These are phyloP conservation scores for Apiospora marii DNA, from an alignment of 2,329 filamentous ascomycete species.

Conservation along the genomic window DNA sequence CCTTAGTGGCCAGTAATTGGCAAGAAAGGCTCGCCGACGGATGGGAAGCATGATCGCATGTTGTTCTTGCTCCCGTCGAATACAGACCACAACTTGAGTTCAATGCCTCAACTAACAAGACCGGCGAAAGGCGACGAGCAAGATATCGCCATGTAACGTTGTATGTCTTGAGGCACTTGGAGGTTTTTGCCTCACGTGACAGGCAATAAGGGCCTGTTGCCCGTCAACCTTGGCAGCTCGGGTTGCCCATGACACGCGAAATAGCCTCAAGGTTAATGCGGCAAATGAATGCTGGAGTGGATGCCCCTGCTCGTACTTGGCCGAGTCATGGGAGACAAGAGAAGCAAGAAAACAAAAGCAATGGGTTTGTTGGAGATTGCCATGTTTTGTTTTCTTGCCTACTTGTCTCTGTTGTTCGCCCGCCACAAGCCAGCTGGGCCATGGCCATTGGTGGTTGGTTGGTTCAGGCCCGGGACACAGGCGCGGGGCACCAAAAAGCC, in stretches of 20 bases:
- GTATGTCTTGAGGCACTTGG: slow-evolving; percentile 45
- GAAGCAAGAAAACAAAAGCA: neutral
- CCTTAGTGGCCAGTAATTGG: slow-evolving; percentile 39
- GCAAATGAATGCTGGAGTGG: neutral
- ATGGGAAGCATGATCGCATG: slow-evolving; percentile 49
- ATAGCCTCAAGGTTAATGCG: neutral
- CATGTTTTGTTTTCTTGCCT: slow-evolving; percentile 4
- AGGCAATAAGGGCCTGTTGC: neutral
- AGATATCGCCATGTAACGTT: slow-evolving; percentile 53
- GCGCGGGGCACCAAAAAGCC: slow-evolving; percentile 15
- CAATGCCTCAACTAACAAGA: slow-evolving; percentile 60
- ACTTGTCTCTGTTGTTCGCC: neutral
- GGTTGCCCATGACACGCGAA: neutral
- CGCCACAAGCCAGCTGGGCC: neutral
- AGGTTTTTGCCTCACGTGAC: slow-evolving; percentile 34
- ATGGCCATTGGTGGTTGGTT: slow-evolving; percentile 10
- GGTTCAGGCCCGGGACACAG: neutral
- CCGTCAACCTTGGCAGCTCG: neutral
- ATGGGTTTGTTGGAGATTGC: slow-evolving; percentile 17
- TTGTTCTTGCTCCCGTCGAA: slow-evolving; percentile 49
- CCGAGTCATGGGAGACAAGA: neutral
- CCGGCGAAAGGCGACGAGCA: slow-evolving; percentile 61
- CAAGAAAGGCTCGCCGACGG: slow-evolving; percentile 61
- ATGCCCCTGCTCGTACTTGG: neutral
- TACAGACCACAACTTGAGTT: slow-evolving; percentile 44